Evolutionary conservation across 2,329 filamentous ascomycete species (phyloP).

Genomic region (Fusarium odoratissimum): DNA sequence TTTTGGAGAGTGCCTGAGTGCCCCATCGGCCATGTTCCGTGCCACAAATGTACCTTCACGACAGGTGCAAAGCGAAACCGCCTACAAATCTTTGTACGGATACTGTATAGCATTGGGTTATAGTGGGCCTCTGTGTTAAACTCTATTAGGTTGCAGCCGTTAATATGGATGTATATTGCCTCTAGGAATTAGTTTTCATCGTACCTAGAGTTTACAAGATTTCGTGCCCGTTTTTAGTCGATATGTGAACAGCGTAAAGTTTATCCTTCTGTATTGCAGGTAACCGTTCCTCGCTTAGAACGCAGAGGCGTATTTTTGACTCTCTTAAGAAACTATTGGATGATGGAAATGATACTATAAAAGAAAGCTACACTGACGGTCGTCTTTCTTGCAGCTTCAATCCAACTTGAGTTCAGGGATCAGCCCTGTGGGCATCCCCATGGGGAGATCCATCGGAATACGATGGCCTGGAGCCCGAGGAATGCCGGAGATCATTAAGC

Average conservation of each 20-base stretch:
- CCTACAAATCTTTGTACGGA: slow-evolving; percentile 1
- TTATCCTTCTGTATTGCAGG: neutral
- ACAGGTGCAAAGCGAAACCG: neutral
- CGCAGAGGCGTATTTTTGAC: neutral
- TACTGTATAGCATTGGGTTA: neutral
- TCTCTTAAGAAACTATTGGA: neutral
- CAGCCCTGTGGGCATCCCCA: slow-evolving; percentile 11
- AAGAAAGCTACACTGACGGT: neutral
- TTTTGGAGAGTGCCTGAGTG: neutral
- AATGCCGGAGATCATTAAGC: slow-evolving; percentile 12
- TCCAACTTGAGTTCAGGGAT: neutral
- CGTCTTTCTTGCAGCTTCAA: neutral
- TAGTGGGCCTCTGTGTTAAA: neutral
- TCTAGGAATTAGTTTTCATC: too few relatives aligned
- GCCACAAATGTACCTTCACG: slow-evolving; percentile 12
- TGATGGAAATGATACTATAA: neutral
- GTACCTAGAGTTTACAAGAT: neutral
- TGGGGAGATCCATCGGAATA: slow-evolving; percentile 10
- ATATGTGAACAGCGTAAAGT: neutral
- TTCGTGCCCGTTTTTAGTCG: neutral
- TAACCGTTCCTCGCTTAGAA: neutral
- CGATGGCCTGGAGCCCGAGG: slow-evolving; percentile 6
- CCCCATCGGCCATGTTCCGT: slow-evolving; percentile 25
- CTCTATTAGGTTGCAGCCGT: neutral
- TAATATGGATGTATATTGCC: neutral